These are phyloP conservation scores for Yamadazyma oceani DNA, from an alignment of 1,139 yeast genomes.

Conservation along the genomic window DNA sequence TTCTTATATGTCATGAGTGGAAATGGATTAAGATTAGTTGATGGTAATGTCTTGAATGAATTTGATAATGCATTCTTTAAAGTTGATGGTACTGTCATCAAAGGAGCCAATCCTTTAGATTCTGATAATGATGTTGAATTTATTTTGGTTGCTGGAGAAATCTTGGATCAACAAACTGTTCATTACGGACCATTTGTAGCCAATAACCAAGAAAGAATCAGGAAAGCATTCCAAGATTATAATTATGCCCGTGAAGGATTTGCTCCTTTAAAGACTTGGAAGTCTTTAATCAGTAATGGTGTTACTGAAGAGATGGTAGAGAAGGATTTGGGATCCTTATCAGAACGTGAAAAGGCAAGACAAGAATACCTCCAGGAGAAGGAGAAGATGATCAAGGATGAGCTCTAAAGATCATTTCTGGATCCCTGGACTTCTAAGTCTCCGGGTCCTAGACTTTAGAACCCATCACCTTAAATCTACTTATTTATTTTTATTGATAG, in stretches of 20 bases:
- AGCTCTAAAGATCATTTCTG: conserved; percentile 6
- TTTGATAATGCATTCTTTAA: conserved; percentile 64
- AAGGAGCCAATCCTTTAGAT: conserved; percentile 47
- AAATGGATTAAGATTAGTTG: conserved; percentile 47
- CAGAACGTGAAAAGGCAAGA: conserved; percentile 31
- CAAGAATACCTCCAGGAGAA: conserved; percentile 24
- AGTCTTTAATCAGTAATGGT: conserved; percentile 63
- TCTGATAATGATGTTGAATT: conserved; percentile 47
- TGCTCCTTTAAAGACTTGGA: conserved; percentile 69
- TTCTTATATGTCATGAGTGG: conserved; percentile 75
- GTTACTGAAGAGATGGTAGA: conserved; percentile 49
- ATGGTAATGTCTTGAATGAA: conserved; percentile 39
- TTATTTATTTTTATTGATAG: not conserved
- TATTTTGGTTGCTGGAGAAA: conserved; percentile 74
- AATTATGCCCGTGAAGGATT: conserved; percentile 71
- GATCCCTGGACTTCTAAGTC: too few species aligned
- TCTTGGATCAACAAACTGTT: conserved; percentile 71
- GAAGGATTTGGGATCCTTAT: conserved; percentile 38
- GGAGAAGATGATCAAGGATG: conserved; percentile 18
- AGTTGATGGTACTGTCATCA: conserved; percentile 58
- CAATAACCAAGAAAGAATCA: conserved; percentile 58
- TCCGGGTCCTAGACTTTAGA: too few species aligned
- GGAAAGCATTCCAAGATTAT: conserved; percentile 69
- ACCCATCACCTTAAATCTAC: too few species aligned
- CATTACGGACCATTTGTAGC: conserved; percentile 94